phyloP scores from a whole-genome alignment of 1,284 basidiomycete genomes.

The Phenoliferia sp. region DNA sequence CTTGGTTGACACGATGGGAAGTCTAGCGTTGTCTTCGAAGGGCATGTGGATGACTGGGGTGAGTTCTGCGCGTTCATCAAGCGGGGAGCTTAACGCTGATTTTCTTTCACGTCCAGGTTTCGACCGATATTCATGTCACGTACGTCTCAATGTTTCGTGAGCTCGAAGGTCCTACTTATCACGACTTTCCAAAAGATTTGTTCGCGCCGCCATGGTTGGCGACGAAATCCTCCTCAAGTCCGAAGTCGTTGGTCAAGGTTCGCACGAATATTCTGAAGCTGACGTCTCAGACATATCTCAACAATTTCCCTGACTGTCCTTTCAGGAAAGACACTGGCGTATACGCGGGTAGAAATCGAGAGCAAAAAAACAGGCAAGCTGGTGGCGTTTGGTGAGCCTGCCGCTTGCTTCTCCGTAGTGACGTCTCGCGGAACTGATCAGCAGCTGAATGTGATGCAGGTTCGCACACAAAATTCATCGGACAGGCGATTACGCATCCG shows the following conservation, averaged over 20 bases:
- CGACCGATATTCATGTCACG: constrained; percentile 78
- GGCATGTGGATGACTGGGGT: constrained; percentile 73
- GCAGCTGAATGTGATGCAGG: constrained; percentile 29
- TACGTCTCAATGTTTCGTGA: constrained; percentile 48
- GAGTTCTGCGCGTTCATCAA: background rate
- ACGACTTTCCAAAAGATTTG: constrained; percentile 50
- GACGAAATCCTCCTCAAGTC: constrained; percentile 24
- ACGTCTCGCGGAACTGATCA: constrained; percentile 14
- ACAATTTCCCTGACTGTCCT: background rate
- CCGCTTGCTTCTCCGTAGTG: too few relatives aligned
- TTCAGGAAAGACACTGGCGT: constrained; percentile 77
- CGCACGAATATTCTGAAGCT: background rate
- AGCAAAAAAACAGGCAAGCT: constrained; percentile 58
- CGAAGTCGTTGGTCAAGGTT: constrained; percentile 25
- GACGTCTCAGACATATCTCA: background rate
- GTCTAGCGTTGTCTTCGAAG: constrained; percentile 71
- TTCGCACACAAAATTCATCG: constrained; percentile 78
- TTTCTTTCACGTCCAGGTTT: constrained; percentile 44
- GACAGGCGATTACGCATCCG: constrained; percentile 64
- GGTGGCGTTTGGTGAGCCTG: constrained; percentile 67
- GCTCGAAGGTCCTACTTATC: constrained; percentile 12
- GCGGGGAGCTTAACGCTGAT: background rate
- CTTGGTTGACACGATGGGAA: constrained; percentile 78
- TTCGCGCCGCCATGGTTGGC: constrained; percentile 21
- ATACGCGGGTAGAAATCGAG: constrained; percentile 72